Evolutionary conservation across 176 grass and related monocot genomes (phyloP).

Genomic region (Carex parvula): DNA sequence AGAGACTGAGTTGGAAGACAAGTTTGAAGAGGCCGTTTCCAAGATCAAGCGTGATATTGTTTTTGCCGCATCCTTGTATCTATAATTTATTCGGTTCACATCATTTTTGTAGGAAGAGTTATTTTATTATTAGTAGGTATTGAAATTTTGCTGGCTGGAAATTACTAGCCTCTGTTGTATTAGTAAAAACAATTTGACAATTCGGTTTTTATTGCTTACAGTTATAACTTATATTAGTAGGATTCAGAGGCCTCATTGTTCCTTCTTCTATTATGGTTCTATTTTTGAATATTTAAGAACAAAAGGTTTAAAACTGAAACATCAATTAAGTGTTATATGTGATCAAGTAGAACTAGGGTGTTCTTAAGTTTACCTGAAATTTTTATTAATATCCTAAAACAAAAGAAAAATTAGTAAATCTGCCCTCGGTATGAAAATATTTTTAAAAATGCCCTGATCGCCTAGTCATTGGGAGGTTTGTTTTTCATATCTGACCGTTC

Average conservation of each 20-base stretch:
- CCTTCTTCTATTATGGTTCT: neutral
- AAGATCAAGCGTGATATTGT: constrained; percentile 78
- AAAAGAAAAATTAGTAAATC: too few relatives aligned
- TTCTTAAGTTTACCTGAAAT: too few relatives aligned
- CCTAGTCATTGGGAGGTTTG: too few relatives aligned
- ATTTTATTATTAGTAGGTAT: neutral
- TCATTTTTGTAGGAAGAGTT: neutral
- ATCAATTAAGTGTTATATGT: too few relatives aligned
- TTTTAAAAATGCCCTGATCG: too few relatives aligned
- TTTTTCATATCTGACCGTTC: too few relatives aligned
- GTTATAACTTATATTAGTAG: neutral
- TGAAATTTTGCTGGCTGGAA: constrained; percentile 1
- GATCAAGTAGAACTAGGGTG: too few relatives aligned
- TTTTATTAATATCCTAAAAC: too few relatives aligned
- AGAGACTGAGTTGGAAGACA: constrained; percentile 64
- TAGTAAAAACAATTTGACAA: neutral
- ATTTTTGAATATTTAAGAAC: too few relatives aligned
- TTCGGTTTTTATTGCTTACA: neutral
- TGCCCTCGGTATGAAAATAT: too few relatives aligned
- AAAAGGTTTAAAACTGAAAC: too few relatives aligned
- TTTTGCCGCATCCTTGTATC: constrained; percentile 60
- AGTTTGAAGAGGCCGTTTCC: constrained; percentile 69
- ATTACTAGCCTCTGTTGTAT: constrained; percentile 19
- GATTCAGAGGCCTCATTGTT: neutral
- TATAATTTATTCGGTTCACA: constrained; percentile 28